Conservation (phyloP, 108 stramenopile species). For the Nitzschia sp. region DNA sequence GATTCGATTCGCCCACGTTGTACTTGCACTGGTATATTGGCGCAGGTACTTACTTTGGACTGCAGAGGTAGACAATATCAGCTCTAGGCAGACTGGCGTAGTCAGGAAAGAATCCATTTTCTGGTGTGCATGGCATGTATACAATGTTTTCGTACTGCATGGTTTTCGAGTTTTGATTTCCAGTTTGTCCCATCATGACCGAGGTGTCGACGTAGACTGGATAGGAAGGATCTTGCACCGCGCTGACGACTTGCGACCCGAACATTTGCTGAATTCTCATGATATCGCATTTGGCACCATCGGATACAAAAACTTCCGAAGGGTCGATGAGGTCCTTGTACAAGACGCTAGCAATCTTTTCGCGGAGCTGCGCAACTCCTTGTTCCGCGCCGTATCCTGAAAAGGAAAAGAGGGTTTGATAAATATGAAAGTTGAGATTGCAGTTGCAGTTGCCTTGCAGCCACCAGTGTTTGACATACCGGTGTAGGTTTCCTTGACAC, state of each 20-base stretch:
- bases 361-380: slow-evolving; percentile 81
- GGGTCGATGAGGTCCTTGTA: slow-evolving; percentile 90
- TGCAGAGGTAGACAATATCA: slow-evolving; percentile 96
- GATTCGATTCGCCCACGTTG: no score
- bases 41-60: slow-evolving; percentile 80
- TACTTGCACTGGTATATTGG: no score
- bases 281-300: slow-evolving; percentile 98
- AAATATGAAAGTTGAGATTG: not conserved
- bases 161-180: slow-evolving; percentile 75
- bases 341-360: slow-evolving; percentile 88
- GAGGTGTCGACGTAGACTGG: slow-evolving; percentile 96
- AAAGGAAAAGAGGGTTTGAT: not conserved
- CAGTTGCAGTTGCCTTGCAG: no score
- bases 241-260: slow-evolving; percentile 87
- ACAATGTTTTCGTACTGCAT: slow-evolving; percentile 96
- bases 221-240: slow-evolving; percentile 96
- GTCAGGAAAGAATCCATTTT: slow-evolving; percentile 97
- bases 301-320: slow-evolving; percentile 96
- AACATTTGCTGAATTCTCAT: slow-evolving; percentile 96
- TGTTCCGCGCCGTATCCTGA: slow-evolving; percentile 95
- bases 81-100: slow-evolving; percentile 81
- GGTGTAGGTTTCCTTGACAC: slow-evolving; percentile 91
- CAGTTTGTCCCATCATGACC: slow-evolving; percentile 95
- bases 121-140: slow-evolving; percentile 95
- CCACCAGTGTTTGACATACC: no score